phyloP scores from a whole-genome alignment of 169 alveolate genomes.

The Perkinsus olseni region DNA sequence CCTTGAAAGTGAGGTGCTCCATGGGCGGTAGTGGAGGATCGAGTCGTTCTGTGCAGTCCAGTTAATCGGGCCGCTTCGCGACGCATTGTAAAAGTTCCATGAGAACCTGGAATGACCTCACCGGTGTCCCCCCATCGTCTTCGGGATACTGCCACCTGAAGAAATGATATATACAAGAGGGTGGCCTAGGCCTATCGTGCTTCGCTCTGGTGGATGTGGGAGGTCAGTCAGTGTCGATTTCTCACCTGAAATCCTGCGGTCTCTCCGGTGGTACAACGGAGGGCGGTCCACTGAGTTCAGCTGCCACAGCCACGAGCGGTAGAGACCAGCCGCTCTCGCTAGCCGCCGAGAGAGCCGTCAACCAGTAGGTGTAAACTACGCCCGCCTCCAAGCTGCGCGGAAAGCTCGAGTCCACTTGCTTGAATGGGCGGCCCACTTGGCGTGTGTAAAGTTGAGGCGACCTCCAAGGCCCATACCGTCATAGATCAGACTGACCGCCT shows the following conservation, averaged over 20 bases:
- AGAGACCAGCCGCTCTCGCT: not conserved
- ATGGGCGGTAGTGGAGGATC: not conserved
- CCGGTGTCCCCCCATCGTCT: not conserved
- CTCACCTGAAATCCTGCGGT: not conserved
- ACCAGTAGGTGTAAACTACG: not conserved
- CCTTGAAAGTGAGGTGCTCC: not conserved
- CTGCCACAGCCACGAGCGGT: not conserved
- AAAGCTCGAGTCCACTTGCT: not conserved
- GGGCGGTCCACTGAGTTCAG: not conserved
- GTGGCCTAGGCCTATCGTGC: too few relatives aligned
- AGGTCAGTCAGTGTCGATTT: not conserved
- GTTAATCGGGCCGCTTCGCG: not conserved
- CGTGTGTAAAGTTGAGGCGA: not conserved
- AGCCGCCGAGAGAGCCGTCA: not conserved
- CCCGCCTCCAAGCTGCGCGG: not conserved
- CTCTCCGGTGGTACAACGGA: not conserved
- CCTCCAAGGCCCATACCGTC: not conserved
- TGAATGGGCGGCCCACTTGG: not conserved
- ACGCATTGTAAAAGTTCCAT: not conserved
- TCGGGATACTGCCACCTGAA: not conserved
- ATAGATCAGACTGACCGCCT: not conserved
- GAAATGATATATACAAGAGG: too few relatives aligned
- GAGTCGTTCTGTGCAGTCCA: not conserved
- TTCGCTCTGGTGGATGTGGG: too few relatives aligned
- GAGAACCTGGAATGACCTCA: not conserved